Conservation (phyloP, 495 filamentous ascomycete species). For the Penicillium parvum region DNA sequence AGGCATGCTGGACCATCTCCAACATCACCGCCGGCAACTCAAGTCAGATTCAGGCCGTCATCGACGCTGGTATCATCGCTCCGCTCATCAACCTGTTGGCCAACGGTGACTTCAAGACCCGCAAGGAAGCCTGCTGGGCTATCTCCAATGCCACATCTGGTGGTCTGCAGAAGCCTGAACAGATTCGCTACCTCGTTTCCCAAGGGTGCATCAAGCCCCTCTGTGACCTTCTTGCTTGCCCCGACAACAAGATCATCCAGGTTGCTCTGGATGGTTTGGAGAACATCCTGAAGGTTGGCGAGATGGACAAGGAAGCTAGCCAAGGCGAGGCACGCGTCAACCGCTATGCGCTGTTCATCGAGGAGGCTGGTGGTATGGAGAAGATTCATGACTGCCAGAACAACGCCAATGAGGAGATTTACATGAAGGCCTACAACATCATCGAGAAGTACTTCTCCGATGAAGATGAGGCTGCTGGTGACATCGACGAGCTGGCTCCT, state of each 20-base stretch:
- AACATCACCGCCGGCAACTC: conserved; percentile 99
- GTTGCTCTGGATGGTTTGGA: conserved; percentile 97
- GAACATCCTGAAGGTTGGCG: conserved; percentile 99
- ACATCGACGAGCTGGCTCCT: conserved; percentile 65
- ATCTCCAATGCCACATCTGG: conserved; percentile 99
- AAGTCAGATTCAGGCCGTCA: conserved; percentile 93
- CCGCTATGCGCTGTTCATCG: conserved; percentile 95
- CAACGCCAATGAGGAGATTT: conserved; percentile 99
- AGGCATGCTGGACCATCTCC: conserved; percentile 99
- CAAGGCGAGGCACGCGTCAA: conserved; percentile 76
- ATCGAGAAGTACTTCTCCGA: conserved; percentile 99
- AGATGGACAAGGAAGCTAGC: conserved; percentile 92
- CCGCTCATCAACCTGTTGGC: conserved; percentile 93
- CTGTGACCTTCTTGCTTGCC: conserved; percentile 92
- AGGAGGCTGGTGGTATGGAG: conserved; percentile 98
- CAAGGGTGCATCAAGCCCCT: conserved; percentile 97
- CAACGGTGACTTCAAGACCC: conserved; percentile 97
- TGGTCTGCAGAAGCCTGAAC: conserved; percentile 96
- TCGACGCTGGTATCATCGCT: conserved; percentile 95
- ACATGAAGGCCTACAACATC: conserved; percentile 99
- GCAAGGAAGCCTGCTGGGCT: conserved; percentile 99
- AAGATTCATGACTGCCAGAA: conserved; percentile 99
- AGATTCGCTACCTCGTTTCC: conserved; percentile 90
- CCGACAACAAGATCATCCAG: conserved; percentile 99
- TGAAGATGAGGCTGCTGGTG: conserved; percentile 82